Evolutionary conservation across 169 alveolate species (phyloP).

Genomic region (Babesia ovis): DNA sequence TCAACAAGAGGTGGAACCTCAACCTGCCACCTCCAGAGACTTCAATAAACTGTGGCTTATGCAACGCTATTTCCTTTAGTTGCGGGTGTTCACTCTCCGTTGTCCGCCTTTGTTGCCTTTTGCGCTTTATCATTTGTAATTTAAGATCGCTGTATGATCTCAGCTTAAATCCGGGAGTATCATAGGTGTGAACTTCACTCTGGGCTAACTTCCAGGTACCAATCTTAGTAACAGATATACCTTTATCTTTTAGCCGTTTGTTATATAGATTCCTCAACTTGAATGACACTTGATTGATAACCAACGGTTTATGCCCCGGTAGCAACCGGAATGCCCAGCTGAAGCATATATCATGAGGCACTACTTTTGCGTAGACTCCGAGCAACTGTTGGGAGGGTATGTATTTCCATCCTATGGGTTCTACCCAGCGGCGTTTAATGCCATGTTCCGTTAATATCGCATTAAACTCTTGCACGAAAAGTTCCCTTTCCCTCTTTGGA

Average conservation of each 20-base stretch:
- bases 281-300: slow-evolving; percentile 6
- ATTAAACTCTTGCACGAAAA: background rate
- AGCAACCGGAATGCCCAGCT: slow-evolving; percentile 3
- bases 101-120: background rate
- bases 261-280: background rate
- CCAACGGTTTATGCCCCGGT: slow-evolving; percentile 42
- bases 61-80: background rate
- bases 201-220: background rate
- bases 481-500: background rate
- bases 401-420: slow-evolving; percentile 47
- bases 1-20: slow-evolving; percentile 2
- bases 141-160: background rate
- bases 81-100: background rate
- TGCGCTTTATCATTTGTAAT: background rate
- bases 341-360: background rate
- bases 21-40: slow-evolving; percentile 14
- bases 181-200: background rate
- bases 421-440: background rate
- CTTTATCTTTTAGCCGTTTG: background rate
- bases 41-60: slow-evolving; percentile 9
- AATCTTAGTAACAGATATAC: background rate
- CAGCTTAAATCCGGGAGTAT: background rate
- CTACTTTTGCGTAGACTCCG: background rate
- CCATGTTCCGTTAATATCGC: background rate
- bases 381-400: slow-evolving; percentile 11